Conservation (phyloP, 805 yeast species). For the Ogataea wickerhamii region DNA sequence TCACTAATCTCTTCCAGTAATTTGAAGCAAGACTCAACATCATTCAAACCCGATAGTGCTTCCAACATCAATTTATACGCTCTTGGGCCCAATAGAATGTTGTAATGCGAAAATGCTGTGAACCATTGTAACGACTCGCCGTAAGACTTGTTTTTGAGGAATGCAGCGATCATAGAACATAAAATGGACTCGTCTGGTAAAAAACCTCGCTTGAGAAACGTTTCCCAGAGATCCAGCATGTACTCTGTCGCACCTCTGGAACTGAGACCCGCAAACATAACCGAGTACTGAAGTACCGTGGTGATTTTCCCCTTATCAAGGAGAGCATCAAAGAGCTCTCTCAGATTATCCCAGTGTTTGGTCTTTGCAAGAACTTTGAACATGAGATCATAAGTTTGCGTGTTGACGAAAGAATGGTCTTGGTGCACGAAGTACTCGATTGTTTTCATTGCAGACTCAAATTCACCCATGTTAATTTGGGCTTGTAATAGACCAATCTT, state of each 20-base stretch:
- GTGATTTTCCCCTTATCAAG: slow-evolving; percentile 55
- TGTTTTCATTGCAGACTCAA: slow-evolving; percentile 11
- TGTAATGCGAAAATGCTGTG: slow-evolving; percentile 31
- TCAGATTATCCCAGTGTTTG: slow-evolving; percentile 49
- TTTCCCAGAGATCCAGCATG: slow-evolving; percentile 36
- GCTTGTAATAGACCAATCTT: slow-evolving; percentile 19
- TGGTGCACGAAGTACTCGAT: slow-evolving; percentile 5
- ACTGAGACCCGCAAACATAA: slow-evolving; percentile 61
- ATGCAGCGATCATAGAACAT: slow-evolving; percentile 43
- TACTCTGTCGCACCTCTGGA: slow-evolving; percentile 46
- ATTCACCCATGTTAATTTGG: slow-evolving; percentile 10
- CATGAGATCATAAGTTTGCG: slow-evolving; percentile 16
- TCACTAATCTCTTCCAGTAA: slow-evolving; percentile 28
- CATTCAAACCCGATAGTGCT: slow-evolving; percentile 35
- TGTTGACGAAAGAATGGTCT: slow-evolving; percentile 11
- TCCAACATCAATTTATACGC: slow-evolving; percentile 35
- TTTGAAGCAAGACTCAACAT: slow-evolving; percentile 34
- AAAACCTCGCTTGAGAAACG: slow-evolving; percentile 43
- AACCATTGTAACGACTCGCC: slow-evolving; percentile 36
- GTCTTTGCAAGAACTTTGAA: slow-evolving; percentile 20
- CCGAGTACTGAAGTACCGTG: slow-evolving; percentile 47
- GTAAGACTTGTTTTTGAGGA: slow-evolving; percentile 35
- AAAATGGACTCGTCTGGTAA: slow-evolving; percentile 43
- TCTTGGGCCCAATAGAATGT: slow-evolving; percentile 26
- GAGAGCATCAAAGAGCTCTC: slow-evolving; percentile 52